A percentile compares a stretch with the other conserved stretches of the same genome.
phyloP scores from a whole-genome alignment of 78 protist species.

The Dictyostelium brefeldianum region DNA sequence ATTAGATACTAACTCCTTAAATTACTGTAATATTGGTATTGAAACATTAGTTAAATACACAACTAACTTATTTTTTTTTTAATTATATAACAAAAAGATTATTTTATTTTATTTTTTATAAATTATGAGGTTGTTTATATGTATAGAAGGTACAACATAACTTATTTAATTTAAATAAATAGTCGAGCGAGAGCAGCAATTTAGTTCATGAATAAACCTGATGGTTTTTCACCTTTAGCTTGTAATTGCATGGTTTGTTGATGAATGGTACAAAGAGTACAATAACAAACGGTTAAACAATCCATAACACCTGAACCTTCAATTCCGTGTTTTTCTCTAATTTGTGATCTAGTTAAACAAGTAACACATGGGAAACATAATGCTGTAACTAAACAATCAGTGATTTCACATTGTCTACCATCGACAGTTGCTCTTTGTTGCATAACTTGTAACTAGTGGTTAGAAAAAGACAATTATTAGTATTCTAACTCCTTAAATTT shows the following conservation, averaged over 20 bases:
- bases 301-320: conserved; percentile 49
- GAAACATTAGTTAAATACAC: too few species aligned
- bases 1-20: too few species aligned
- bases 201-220: background rate
- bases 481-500: too few species aligned
- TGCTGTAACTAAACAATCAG: conserved; percentile 20
- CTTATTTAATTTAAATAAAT: too few species aligned
- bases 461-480: too few species aligned
- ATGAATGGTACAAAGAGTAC: conserved; percentile 58
- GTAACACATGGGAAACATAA: conserved; percentile 49
- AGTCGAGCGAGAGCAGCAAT: too few species aligned
- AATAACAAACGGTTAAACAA: conserved; percentile 25
- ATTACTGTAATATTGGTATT: too few species aligned
- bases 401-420: conserved; percentile 44
- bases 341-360: conserved; percentile 20
- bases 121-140: too few species aligned
- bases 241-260: conserved; percentile 66
- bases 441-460: conserved; percentile 18
- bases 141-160: too few species aligned
- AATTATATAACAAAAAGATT: too few species aligned
- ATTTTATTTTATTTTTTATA: too few species aligned
- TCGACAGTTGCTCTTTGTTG: conserved; percentile 79
- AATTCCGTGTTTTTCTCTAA: conserved; percentile 69
- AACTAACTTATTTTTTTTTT: too few species aligned
- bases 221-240: conserved; percentile 76